A percentile compares a stretch with the other conserved stretches of the same genome.
These are phyloP conservation scores for Nymphaea colorata DNA, from an alignment of 164 flowering plant species.

Conservation along the genomic window DNA sequence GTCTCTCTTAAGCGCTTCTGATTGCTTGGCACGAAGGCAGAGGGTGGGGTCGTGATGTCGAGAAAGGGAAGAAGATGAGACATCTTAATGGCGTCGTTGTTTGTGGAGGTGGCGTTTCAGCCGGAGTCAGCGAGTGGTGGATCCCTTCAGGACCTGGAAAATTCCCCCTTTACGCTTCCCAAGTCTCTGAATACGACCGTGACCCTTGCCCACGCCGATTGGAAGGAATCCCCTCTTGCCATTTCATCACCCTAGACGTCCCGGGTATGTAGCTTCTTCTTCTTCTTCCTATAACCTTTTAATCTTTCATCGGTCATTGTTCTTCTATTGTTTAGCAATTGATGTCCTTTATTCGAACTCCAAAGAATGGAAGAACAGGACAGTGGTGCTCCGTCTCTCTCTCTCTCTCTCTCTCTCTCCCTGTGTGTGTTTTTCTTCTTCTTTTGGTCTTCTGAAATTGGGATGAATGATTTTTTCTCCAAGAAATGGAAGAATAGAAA, in stretches of 20 bases:
- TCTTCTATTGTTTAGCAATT: not conserved
- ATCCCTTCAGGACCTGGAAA: conserved; percentile 35
- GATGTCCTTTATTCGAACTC: too few species aligned
- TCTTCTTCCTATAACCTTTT: not conserved
- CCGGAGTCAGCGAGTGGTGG: conserved; percentile 6
- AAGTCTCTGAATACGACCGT: conserved; percentile 11
- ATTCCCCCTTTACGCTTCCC: conserved; percentile 23
- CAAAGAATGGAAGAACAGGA: too few species aligned
- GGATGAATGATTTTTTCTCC: too few species aligned
- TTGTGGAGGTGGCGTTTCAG: not conserved
- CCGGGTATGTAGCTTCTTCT: conserved; percentile 9
- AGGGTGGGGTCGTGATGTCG: too few species aligned
- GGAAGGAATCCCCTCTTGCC: conserved; percentile 35
- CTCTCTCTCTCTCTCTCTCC: too few species aligned
- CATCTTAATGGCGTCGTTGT: not conserved
- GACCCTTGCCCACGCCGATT: conserved; percentile 26
- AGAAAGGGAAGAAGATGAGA: not conserved
- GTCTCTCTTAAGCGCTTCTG: too few species aligned
- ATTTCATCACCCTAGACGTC: conserved; percentile 28
- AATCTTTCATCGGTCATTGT: not conserved
- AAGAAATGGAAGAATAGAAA: too few species aligned
- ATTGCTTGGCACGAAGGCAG: too few species aligned
- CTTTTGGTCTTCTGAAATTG: too few species aligned
- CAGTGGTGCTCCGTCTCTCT: too few species aligned
- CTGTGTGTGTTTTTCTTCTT: too few species aligned